Percentiles rank a stretch among this genome's conserved stretches.
These are phyloP conservation scores for Vigna hirtella DNA, from an alignment of 306 rosid species.

Conservation along the genomic window DNA sequence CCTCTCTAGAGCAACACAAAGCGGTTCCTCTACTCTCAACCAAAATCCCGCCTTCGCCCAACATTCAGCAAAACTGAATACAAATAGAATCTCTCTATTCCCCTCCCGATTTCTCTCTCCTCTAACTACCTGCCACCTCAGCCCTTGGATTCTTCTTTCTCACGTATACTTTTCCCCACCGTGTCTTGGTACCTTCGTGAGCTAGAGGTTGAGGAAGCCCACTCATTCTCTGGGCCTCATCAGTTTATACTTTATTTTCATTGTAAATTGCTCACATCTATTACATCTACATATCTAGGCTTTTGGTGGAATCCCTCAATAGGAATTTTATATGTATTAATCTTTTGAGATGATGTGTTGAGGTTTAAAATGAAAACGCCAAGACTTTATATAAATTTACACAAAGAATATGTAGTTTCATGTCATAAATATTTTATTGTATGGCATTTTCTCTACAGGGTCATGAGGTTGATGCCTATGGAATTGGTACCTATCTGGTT, in stretches of 20 bases:
- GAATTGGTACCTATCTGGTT: constrained; percentile 95
- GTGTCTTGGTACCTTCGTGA: too few species aligned
- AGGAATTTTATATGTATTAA: neutral
- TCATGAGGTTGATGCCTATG: constrained; percentile 96
- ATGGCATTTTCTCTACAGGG: constrained; percentile 63
- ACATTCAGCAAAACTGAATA: too few species aligned
- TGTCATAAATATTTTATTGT: constrained; percentile 19
- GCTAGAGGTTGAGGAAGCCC: too few species aligned
- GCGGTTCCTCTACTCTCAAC: too few species aligned
- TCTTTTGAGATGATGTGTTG: neutral
- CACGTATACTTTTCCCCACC: too few species aligned
- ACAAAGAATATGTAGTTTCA: neutral
- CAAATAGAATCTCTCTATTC: too few species aligned
- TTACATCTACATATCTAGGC: constrained; percentile 34
- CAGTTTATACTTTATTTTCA: neutral
- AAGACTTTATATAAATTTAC: neutral
- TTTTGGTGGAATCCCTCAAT: neutral
- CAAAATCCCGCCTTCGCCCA: too few species aligned
- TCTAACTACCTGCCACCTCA: too few species aligned
- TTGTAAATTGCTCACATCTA: constrained; percentile 22
- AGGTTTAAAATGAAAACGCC: constrained; percentile 24
- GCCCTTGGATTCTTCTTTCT: too few species aligned
- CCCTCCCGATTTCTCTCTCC: too few species aligned
- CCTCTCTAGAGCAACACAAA: too few species aligned
- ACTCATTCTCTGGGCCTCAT: too few species aligned